A percentile compares a stretch with the other conserved stretches of the same genome.
Conservation (phyloP, 1,284 basidiomycete species). For the Thecaphora thlaspeos region DNA sequence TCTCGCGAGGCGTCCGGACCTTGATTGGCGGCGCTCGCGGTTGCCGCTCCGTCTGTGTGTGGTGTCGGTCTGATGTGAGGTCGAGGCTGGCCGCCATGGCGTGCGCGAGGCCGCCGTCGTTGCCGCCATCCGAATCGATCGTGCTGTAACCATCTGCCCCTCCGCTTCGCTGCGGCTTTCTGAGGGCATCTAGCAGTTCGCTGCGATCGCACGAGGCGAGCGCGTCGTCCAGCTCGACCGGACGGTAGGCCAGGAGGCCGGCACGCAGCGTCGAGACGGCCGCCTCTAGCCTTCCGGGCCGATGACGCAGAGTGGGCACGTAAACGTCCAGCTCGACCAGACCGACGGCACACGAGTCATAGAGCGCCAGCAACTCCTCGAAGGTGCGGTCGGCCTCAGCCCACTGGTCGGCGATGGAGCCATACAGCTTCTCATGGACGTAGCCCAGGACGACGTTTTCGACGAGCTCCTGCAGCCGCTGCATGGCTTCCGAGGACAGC, state of each 20-base stretch:
- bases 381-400: slow-evolving; percentile 16
- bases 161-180: no score
- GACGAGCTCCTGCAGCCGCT: slow-evolving; percentile 23
- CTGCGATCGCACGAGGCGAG: slow-evolving; percentile 6
- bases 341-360: slow-evolving; percentile 11
- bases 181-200: neutral
- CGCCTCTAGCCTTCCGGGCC: slow-evolving; percentile 8
- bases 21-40: no score
- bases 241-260: slow-evolving; percentile 14
- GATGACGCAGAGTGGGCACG: slow-evolving; percentile 10
- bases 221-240: slow-evolving; percentile 14
- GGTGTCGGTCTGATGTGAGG: no score
- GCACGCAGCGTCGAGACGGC: slow-evolving; percentile 10
- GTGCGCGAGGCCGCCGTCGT: no score
- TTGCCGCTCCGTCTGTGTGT: no score
- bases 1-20: slow-evolving; percentile 23
- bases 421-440: slow-evolving; percentile 29
- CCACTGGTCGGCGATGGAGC: slow-evolving; percentile 18
- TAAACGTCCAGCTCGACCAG: slow-evolving; percentile 20
- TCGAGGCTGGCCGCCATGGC: no score
- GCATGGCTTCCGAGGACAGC: slow-evolving; percentile 18
- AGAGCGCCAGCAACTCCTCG: slow-evolving; percentile 17
- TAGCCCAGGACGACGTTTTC: slow-evolving; percentile 36
- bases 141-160: no score
- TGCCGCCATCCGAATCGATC: no score